Evolutionary conservation across 352 stramenopile species (phyloP).

Genomic region (Phytophthora boehmeriae): DNA sequence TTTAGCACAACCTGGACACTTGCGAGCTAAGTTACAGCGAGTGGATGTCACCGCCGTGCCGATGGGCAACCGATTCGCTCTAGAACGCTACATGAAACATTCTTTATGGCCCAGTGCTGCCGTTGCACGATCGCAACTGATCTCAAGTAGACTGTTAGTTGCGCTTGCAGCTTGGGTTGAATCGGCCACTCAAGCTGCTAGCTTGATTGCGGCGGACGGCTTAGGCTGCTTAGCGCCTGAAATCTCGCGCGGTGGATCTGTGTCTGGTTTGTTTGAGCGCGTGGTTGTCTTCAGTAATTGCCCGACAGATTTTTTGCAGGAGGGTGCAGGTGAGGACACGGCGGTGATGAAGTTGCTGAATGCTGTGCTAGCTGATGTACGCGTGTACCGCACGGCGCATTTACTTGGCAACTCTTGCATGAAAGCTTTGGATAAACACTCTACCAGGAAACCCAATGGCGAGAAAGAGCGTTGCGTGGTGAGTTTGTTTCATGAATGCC

Average conservation of each 20-base stretch:
- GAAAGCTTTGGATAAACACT: neutral
- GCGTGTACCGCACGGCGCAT: constrained; percentile 63
- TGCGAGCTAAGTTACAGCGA: constrained; percentile 54
- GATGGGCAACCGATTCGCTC: constrained; percentile 51
- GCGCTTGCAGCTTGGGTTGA: constrained; percentile 62
- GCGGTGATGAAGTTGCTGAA: constrained; percentile 62
- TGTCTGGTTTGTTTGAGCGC: constrained; percentile 67
- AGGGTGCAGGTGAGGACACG: constrained; percentile 27
- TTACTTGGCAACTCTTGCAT: constrained; percentile 26
- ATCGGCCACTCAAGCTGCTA: constrained; percentile 32
- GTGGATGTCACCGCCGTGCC: constrained; percentile 50
- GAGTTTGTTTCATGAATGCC: constrained; percentile 76
- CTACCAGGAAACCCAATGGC: constrained; percentile 19
- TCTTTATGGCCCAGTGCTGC: constrained; percentile 49
- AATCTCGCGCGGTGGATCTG: constrained; percentile 58
- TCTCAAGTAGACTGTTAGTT: constrained; percentile 43
- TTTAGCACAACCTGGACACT: constrained; percentile 48
- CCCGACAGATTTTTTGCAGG: constrained; percentile 7
- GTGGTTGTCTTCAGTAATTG: constrained; percentile 63
- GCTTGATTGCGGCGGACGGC: constrained; percentile 42
- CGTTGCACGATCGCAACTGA: constrained; percentile 32
- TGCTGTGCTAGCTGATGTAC: constrained; percentile 62
- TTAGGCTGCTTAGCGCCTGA: constrained; percentile 43
- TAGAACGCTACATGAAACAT: constrained; percentile 66
- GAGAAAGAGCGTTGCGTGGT: constrained; percentile 55